These are phyloP conservation scores for Phycomyces blakesleeanus DNA, from an alignment of 192 early-diverging fungal species.

Conservation along the genomic window DNA sequence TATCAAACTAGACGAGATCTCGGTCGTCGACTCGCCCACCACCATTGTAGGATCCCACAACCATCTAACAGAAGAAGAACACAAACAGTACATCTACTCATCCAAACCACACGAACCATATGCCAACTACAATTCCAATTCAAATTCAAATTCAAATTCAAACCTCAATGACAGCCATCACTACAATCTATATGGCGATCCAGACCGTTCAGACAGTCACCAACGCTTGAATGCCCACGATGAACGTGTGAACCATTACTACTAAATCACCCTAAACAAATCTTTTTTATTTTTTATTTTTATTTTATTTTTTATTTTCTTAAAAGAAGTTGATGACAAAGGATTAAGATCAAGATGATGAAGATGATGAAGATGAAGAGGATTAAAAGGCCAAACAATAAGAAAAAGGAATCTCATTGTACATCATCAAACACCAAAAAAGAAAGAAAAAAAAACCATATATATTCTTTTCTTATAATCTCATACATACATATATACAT, in stretches of 20 bases:
- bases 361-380: too few relatives aligned
- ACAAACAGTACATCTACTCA: neutral
- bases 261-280: neutral
- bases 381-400: too few relatives aligned
- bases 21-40: constrained; percentile 6
- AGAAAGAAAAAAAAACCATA: too few relatives aligned
- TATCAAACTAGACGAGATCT: constrained; percentile 31
- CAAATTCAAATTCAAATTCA: too few relatives aligned
- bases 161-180: neutral
- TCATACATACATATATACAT: neutral
- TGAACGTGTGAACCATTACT: constrained; percentile 2
- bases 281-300: too few relatives aligned
- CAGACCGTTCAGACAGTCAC: neutral
- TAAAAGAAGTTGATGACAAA: too few relatives aligned
- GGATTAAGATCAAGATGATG: too few relatives aligned
- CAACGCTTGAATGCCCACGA: neutral
- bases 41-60: constrained; percentile 11
- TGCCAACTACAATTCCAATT: constrained; percentile 1
- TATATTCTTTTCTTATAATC: too few relatives aligned
- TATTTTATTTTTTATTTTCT: too few relatives aligned
- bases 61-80: constrained; percentile 1
- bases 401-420: too few relatives aligned
- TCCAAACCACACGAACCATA: neutral
- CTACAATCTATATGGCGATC: neutral
- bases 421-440: too few relatives aligned